These are phyloP conservation scores for Phytophthora idaei DNA, from an alignment of 352 stramenopile species.

Conservation along the genomic window DNA sequence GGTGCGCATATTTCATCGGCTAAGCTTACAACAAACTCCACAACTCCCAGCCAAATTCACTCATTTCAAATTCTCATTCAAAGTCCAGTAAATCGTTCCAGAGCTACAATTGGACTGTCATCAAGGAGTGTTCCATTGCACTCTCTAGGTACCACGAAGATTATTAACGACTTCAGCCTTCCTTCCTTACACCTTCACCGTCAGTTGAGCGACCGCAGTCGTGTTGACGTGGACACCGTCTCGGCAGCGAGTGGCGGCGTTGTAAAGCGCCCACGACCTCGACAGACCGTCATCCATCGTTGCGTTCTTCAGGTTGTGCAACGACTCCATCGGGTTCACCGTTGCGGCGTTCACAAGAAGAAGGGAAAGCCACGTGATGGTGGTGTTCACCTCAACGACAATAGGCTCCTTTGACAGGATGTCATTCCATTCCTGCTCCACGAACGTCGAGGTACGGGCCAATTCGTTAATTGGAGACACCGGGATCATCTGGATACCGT, in stretches of 20 bases:
- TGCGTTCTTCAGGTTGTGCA: conserved; percentile 53
- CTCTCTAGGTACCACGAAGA: not conserved
- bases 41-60: not conserved
- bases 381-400: conserved; percentile 41
- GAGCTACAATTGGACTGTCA: not conserved
- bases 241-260: conserved; percentile 51
- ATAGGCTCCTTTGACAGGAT: conserved; percentile 72
- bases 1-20: not conserved
- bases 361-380: conserved; percentile 68
- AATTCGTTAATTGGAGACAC: conserved; percentile 75
- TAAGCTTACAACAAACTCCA: not conserved
- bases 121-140: conserved; percentile 8
- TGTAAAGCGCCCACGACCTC: conserved; percentile 76
- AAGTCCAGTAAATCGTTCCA: not conserved
- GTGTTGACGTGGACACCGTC: conserved; percentile 13
- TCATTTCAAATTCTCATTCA: not conserved
- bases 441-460: conserved; percentile 62
- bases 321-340: conserved; percentile 53
- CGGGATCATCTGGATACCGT: conserved; percentile 84
- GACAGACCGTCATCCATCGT: conserved; percentile 71
- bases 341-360: conserved; percentile 72
- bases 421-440: conserved; percentile 78
- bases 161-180: not conserved
- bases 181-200: conserved; percentile 2
- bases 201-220: not conserved